These are phyloP conservation scores for Trametes villosa DNA, from an alignment of 768 basidiomycete genomes.

Conservation along the genomic window DNA sequence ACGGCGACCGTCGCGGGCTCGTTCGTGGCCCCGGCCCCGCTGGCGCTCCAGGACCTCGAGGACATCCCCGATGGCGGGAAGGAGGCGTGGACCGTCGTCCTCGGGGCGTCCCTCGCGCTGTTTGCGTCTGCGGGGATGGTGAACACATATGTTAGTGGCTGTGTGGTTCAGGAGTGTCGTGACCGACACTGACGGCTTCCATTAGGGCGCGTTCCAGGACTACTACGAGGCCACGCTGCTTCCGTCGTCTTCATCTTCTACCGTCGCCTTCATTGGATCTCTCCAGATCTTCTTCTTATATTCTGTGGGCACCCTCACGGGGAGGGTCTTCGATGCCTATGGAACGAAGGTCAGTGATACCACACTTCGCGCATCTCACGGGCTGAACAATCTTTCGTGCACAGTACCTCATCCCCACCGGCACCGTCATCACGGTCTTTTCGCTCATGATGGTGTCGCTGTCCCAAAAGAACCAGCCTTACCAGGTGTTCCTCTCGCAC, in stretches of 20 bases:
- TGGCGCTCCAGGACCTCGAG: conserved; percentile 1
- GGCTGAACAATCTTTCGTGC: neutral
- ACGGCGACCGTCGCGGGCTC: neutral
- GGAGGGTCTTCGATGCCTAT: conserved; percentile 34
- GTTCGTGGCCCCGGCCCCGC: neutral
- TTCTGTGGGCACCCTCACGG: conserved; percentile 29
- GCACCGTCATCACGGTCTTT: conserved; percentile 29
- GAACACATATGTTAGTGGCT: conserved; percentile 25
- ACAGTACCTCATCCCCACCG: conserved; percentile 30
- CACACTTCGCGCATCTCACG: neutral
- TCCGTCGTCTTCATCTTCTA: conserved; percentile 30
- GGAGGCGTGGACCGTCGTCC: conserved; percentile 31
- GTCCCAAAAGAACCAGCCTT: conserved; percentile 28
- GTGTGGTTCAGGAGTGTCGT: neutral
- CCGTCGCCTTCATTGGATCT: conserved; percentile 34
- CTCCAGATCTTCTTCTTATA: conserved; percentile 35
- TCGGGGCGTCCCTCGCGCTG: conserved; percentile 26
- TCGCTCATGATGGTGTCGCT: conserved; percentile 36
- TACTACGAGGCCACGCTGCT: conserved; percentile 32
- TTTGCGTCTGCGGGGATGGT: conserved; percentile 28
- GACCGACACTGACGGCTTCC: neutral
- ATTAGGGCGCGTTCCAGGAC: conserved; percentile 35
- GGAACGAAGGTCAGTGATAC: conserved; percentile 27
- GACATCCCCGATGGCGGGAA: conserved; percentile 32
- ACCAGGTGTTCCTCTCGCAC: conserved; percentile 39